phyloP scores from a whole-genome alignment of 2,329 filamentous ascomycete species.

The Albifimbria verrucaria region DNA sequence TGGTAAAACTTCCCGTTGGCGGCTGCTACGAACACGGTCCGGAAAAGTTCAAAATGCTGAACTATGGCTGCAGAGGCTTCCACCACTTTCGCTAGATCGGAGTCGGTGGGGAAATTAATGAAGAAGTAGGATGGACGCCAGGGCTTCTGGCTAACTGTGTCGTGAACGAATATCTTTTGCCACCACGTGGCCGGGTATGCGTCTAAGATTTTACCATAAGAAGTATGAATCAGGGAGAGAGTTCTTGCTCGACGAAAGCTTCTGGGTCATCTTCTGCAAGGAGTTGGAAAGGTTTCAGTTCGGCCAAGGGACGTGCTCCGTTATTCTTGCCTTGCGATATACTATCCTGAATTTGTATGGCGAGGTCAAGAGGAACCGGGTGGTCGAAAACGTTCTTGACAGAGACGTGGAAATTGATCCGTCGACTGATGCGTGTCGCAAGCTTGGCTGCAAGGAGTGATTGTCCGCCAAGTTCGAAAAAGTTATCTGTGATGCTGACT shows the following conservation, averaged over 20 bases:
- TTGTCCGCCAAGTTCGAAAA: not conserved
- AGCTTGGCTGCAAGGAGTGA: constrained; percentile 5
- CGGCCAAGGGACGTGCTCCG: not conserved
- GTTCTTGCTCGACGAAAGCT: not conserved
- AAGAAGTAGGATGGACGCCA: not conserved
- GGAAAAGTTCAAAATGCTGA: constrained; percentile 9
- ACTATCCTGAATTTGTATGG: not conserved
- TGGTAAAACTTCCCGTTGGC: constrained; percentile 7
- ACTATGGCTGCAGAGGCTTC: constrained; percentile 3
- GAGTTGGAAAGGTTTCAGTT: not conserved
- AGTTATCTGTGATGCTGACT: not conserved
- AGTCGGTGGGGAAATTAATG: not conserved
- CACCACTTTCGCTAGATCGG: not conserved
- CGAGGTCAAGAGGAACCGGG: not conserved
- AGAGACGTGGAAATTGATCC: not conserved
- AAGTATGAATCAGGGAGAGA: not conserved
- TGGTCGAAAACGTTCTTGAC: not conserved
- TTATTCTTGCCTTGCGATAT: not conserved
- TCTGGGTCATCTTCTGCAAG: not conserved
- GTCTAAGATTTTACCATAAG: not conserved
- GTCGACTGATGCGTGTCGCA: constrained; percentile 3
- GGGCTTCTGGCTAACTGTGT: not conserved
- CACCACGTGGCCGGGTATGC: not conserved
- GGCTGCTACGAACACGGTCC: constrained; percentile 7
- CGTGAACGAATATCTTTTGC: not conserved